Evolutionary conservation across 1,284 basidiomycete genomes (phyloP), one percentile per base, ranked within the genome.

Genomic region (Ustilago xerochloae): DNA sequence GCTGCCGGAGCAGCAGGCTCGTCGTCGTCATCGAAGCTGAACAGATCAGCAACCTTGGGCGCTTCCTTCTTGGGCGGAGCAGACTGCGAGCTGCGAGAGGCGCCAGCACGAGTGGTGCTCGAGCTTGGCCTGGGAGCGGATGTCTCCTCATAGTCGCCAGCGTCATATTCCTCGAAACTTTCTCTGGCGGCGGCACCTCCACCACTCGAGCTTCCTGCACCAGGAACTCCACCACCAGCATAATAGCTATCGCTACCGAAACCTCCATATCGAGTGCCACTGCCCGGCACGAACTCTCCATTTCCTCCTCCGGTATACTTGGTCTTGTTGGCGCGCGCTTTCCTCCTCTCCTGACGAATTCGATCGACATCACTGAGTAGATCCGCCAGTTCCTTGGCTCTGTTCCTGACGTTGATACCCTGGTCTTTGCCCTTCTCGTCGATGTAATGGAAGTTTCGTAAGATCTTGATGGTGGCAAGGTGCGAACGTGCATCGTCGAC

Each of bases 371-470:
- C 96, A 1, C 89, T 88, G 0, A 99, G 88, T 1, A 99, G 88
- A 51, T 94, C 91, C 12, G 92, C 92, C 15, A 99, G 88, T 85
- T 99, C 96, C 62, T 91, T 92, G 20, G 97, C 90, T 24, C 96
- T 91, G 84, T 97, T 97, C 50, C 96, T 92, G 49, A 99, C 95
- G 80, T 99, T 99, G 80, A 97, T 89, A n/a, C 96, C 96, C 85
- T 99, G 94, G 82, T 99, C 97, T 85, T 99, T 99, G 63, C 93
- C 94, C 86, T 96, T 97, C 77, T 99, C 96, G 79, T 99, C 97
- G 62, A 97, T 93, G 85, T 97, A 98, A 84, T 99, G 97, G 86
- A 99, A 99, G 83, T 91, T 97, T 66, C 95, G 88, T 9, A 99
- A 89, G 92, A 99, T 98, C 87, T 98, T 98, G 84, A 99, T 90